Base-by-base conservation (phyloP, 2,329 filamentous ascomycete genomes). In the Balansia obtecta region DNA sequence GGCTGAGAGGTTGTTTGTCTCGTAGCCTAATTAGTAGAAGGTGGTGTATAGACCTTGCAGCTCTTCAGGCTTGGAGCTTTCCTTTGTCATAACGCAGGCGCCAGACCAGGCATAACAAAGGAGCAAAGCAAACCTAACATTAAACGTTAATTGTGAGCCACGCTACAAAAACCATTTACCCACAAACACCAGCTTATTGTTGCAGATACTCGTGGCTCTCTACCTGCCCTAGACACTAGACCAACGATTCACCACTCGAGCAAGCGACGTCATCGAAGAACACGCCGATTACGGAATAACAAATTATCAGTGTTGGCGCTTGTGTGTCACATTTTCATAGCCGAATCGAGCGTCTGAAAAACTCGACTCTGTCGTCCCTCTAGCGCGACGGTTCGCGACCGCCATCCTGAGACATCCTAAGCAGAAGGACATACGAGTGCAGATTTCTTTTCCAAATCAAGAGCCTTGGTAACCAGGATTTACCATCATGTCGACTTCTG, bases 401-500 rank as follows among this genome's bases (percentile, higher is more conserved):
- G 38, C 18, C 2, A 42, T 33, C 20, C 37, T 27, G 30, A 27
- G 38, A 10, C 15, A 20, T 32, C 6, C 37, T 11, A 15, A 7
- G 37, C 18, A 11, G 4, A 15, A 13, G 9, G 4, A 37, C 9
- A 37, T 37, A 37, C 34, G 34, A 37, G 13, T 12, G 34, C 34
- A 11, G 11, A 12, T 15, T 37, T 13, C 15, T 15, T 2, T 15
- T 15, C 11, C 1, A 8, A 15, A 15, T 13, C 13, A 37, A 37
- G 34, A 37, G 40, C 12, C 5, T 12, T 20, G 15, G 10, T n/a
- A 40, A 4, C 7, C 20, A 16, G n/a, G 33, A 39, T 13, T 10
- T 13, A 46, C 13, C 56, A 58, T 46, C 56, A 67, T 67, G 64
- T 62, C 63, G 9, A 54, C 61, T 8, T 59, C 63, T 37, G 57